Evolutionary conservation across 331 rosid genomes (phyloP).

Genomic region (Malus hybrid): DNA sequence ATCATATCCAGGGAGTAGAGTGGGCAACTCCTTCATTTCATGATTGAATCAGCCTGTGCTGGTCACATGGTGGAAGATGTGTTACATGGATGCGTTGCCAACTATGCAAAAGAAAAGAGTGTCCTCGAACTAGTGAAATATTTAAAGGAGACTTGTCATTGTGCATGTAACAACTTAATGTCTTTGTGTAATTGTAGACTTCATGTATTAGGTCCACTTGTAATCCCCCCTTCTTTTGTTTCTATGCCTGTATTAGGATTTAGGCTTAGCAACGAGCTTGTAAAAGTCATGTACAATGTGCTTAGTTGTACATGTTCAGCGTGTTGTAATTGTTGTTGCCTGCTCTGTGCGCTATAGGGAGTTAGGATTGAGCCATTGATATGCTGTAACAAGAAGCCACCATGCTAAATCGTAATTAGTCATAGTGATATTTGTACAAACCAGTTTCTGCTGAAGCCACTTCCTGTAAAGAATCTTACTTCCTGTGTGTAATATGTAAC

Average conservation of each 20-base stretch:
- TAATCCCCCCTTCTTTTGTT: not conserved
- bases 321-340: conserved; percentile 5
- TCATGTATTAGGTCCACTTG: conserved; percentile 21
- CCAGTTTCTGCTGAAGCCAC: conserved; percentile 4
- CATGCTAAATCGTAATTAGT: conserved; percentile 12
- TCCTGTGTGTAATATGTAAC: not conserved
- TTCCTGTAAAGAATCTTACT: not conserved
- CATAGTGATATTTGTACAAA: not conserved
- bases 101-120: conserved; percentile 12
- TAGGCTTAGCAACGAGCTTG: conserved; percentile 11
- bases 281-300: conserved; percentile 1
- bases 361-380: not conserved
- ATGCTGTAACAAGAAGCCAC: not conserved
- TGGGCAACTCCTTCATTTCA: conserved; percentile 29
- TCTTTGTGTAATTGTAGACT: conserved; percentile 3
- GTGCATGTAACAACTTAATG: not conserved
- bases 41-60: conserved; percentile 32
- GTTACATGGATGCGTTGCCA: conserved; percentile 21
- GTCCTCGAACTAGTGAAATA: not conserved
- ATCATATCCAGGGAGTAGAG: conserved; percentile 34
- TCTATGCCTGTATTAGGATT: conserved; percentile 1
- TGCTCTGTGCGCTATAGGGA: conserved; percentile 6
- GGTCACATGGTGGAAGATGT: conserved; percentile 28
- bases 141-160: not conserved
- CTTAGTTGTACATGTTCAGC: conserved; percentile 1